A percentile compares a stretch with the other conserved stretches of the same genome.
phyloP scores from a whole-genome alignment of 2,329 filamentous ascomycete species.

The Emericellopsis cladophorae region DNA sequence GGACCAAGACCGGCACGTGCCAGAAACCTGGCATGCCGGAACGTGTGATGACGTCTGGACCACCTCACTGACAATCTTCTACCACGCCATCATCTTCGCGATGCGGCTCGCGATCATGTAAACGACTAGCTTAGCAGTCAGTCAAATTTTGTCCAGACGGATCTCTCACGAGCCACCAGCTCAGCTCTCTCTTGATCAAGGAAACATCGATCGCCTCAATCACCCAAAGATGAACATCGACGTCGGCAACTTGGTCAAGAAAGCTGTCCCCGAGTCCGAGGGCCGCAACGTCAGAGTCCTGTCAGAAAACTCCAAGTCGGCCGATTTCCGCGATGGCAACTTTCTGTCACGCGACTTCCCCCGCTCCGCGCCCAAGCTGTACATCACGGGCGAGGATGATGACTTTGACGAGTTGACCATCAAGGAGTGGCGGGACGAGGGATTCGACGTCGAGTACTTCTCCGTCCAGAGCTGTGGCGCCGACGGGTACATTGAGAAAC shows the following conservation, averaged over 20 bases:
- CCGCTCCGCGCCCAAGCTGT: conserved; percentile 21
- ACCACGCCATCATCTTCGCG: too few relatives aligned
- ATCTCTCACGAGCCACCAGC: too few relatives aligned
- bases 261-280: conserved; percentile 15
- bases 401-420: conserved; percentile 26
- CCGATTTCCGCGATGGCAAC: conserved; percentile 24
- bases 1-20: too few relatives aligned
- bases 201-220: too few relatives aligned
- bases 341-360: conserved; percentile 29
- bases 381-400: conserved; percentile 27
- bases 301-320: conserved; percentile 14
- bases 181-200: too few relatives aligned
- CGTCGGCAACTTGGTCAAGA: conserved; percentile 13
- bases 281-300: conserved; percentile 16
- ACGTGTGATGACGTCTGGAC: too few relatives aligned
- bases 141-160: too few relatives aligned
- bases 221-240: conserved; percentile 1
- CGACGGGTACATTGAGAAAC: conserved; percentile 18
- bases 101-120: too few relatives aligned
- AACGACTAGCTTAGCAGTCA: too few relatives aligned
- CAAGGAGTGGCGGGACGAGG: conserved; percentile 26
- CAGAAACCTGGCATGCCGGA: too few relatives aligned
- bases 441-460: conserved; percentile 28
- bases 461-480: conserved; percentile 18
- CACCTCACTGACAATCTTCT: too few relatives aligned